Percentiles rank a stretch among this genome's conserved stretches.
Conservation (phyloP, 176 grass and related monocot species). For the Avena atlantica region DNA sequence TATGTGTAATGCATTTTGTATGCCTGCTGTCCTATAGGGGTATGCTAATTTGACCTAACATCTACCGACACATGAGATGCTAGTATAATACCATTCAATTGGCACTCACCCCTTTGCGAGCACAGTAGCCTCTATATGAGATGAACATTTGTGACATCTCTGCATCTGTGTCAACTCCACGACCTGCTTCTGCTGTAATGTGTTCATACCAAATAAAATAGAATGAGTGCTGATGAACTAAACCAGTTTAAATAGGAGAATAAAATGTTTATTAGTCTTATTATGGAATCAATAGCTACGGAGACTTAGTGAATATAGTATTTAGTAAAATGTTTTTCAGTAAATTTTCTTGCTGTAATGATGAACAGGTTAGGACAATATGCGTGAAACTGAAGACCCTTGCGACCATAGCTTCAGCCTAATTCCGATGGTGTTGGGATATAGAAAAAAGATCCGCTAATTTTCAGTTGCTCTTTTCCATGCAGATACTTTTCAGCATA, state of each 20-base stretch:
- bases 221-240: slow-evolving; percentile 18
- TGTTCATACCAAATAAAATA: slow-evolving; percentile 33
- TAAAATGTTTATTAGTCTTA: background rate
- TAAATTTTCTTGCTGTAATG: background rate
- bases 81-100: slow-evolving; percentile 20
- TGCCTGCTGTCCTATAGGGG: background rate
- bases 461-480: background rate
- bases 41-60: slow-evolving; percentile 10
- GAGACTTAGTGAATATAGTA: background rate
- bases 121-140: slow-evolving; percentile 80
- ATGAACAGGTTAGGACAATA: background rate
- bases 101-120: slow-evolving; percentile 78
- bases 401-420: background rate
- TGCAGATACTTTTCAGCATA: slow-evolving; percentile 6
- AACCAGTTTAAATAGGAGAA: slow-evolving; percentile 14
- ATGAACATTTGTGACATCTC: slow-evolving; percentile 71
- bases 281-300: background rate
- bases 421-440: slow-evolving; percentile 21
- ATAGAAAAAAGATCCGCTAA: background rate
- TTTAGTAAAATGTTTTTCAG: background rate
- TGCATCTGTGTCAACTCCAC: slow-evolving; percentile 58
- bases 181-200: slow-evolving; percentile 53
- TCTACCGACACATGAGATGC: background rate
- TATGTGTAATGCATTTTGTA: background rate
- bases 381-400: background rate